A percentile compares a stretch with the other conserved stretches of the same genome.
Evolutionary conservation across 2,329 filamentous ascomycete genomes (phyloP).

Genomic region (Ceratocystis colombiana): DNA sequence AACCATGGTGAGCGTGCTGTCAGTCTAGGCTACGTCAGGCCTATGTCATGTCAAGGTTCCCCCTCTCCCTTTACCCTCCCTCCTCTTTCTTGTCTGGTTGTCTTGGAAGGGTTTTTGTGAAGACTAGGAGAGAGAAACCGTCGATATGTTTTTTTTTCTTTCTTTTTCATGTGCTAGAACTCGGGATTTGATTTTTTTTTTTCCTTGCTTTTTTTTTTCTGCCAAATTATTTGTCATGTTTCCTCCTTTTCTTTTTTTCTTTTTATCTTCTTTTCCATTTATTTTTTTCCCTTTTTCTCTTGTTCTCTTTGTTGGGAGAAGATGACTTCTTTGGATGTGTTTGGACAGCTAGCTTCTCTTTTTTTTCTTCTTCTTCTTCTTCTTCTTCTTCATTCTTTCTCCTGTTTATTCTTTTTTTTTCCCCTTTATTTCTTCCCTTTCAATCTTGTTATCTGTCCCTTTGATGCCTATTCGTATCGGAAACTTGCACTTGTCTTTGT

Average conservation of each 20-base stretch:
- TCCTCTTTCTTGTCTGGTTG: too few species aligned
- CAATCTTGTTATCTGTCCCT: not conserved
- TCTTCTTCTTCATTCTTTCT: slow-evolving; percentile 22
- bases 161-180: slow-evolving; percentile 26
- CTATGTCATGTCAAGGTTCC: too few species aligned
- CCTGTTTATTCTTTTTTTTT: slow-evolving; percentile 26
- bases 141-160: slow-evolving; percentile 27
- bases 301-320: slow-evolving; percentile 25
- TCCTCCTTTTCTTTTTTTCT: slow-evolving; percentile 26
- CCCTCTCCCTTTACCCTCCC: too few species aligned
- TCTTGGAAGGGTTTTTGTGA: too few species aligned
- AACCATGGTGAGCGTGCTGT: too few species aligned
- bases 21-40: too few species aligned
- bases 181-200: slow-evolving; percentile 23
- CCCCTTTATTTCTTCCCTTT: slow-evolving; percentile 26
- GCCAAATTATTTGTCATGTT: slow-evolving; percentile 25
- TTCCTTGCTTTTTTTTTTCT: slow-evolving; percentile 25
- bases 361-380: slow-evolving; percentile 23
- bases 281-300: slow-evolving; percentile 26
- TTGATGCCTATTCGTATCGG: slow-evolving; percentile 12
- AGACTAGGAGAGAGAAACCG: slow-evolving; percentile 17
- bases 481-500: slow-evolving; percentile 2
- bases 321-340: slow-evolving; percentile 26
- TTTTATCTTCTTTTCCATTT: slow-evolving; percentile 23
- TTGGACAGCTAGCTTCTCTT: slow-evolving; percentile 10